A percentile compares a stretch with the other conserved stretches of the same genome.
These are phyloP conservation scores for Lasiosphaeria hispida DNA, from an alignment of 495 filamentous ascomycete species.

Conservation along the genomic window DNA sequence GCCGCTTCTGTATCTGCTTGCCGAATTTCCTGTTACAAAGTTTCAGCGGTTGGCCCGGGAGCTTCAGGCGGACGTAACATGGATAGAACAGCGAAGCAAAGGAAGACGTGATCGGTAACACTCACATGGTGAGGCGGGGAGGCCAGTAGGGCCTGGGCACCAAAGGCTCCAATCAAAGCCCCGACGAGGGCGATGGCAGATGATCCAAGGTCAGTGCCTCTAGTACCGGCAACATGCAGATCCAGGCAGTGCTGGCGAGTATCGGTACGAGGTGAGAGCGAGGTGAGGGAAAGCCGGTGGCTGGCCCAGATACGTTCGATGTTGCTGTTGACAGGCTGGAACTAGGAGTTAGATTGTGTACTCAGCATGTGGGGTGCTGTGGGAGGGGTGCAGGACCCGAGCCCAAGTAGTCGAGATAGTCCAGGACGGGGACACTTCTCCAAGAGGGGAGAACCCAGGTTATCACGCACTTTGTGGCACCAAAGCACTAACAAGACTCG, in stretches of 20 bases:
- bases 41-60: neutral
- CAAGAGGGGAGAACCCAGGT: no score
- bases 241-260: neutral
- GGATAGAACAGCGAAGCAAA: neutral
- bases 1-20: conserved; percentile 97
- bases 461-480: no score
- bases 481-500: no score
- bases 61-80: neutral
- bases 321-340: no score
- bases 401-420: no score
- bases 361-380: no score
- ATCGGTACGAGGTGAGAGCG: neutral
- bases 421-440: no score
- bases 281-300: neutral
- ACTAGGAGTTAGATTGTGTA: no score
- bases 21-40: conserved; percentile 83
- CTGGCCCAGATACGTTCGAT: no score
- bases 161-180: conserved; percentile 18
- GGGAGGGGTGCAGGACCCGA: no score
- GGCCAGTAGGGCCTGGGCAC: conserved; percentile 3
- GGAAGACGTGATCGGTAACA: neutral
- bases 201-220: neutral
- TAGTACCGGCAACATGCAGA: conserved; percentile 18
- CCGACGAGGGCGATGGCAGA: neutral
- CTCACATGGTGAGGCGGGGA: conserved; percentile 21